A percentile compares a stretch with the other conserved stretches of the same genome.
Conservation (phyloP, 768 basidiomycete species). For the Phylloporus scabripes region DNA sequence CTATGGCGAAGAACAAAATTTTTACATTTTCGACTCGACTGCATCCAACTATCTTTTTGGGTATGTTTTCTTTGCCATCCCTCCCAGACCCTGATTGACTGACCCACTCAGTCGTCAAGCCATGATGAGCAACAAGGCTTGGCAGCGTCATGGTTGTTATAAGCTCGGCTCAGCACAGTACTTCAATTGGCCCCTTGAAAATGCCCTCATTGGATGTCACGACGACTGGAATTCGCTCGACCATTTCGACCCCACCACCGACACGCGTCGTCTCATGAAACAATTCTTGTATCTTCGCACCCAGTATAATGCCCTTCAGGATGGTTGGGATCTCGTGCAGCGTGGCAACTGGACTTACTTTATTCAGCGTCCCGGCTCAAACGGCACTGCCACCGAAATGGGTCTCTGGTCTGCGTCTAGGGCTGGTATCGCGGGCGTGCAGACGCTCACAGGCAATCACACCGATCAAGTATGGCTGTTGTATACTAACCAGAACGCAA, state of each 20-base stretch:
- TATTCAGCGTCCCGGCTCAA: conserved; percentile 82
- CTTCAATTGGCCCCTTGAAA: conserved; percentile 87
- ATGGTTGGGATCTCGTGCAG: conserved; percentile 81
- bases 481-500: conserved; percentile 80
- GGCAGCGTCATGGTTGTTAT: conserved; percentile 94
- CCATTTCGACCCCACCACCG: conserved; percentile 88
- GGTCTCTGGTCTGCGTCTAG: conserved; percentile 83
- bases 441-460: conserved; percentile 55
- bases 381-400: conserved; percentile 73
- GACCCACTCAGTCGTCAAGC: conserved; percentile 68
- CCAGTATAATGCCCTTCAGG: conserved; percentile 70
- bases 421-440: conserved; percentile 50
- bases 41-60: conserved; percentile 90
- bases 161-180: conserved; percentile 85
- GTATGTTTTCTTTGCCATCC: conserved; percentile 34
- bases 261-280: conserved; percentile 65
- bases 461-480: conserved; percentile 76
- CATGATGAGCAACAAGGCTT: conserved; percentile 79
- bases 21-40: conserved; percentile 84
- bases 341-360: conserved; percentile 80
- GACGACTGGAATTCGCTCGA: conserved; percentile 93
- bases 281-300: conserved; percentile 69
- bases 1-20: conserved; percentile 91
- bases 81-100: conserved; percentile 1
- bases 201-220: conserved; percentile 71